Base-by-base conservation (phyloP, 2,329 filamentous ascomycete genomes). In the Fusarium sp. region DNA sequence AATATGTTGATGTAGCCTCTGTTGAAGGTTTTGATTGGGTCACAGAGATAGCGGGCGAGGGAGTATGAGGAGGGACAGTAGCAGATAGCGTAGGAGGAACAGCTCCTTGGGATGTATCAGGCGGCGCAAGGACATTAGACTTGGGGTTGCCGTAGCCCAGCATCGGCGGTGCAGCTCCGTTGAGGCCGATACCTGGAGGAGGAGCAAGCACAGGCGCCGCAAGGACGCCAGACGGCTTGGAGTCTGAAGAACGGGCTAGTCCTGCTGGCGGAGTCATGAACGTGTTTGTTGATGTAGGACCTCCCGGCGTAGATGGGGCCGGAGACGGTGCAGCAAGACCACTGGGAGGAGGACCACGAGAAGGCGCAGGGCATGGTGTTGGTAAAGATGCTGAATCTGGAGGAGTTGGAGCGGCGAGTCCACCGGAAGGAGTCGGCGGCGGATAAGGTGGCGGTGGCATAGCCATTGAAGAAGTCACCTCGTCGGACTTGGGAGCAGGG, bases 41-140 rank as follows among this genome's bases (percentile, higher is more conserved):
- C 6, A 38, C 10, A 7, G 65, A 28, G 7, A 54, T 45, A 28
- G 39, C 11, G 32, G 53, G 31, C 8, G 58, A 35, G 15, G 63
- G 58, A 22, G 64, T 58, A 19, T 64, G 49, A 15, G 65, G 61
- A 31, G 72, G 68, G n/a, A 47, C 34, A 15, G 55, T 43, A 34
- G 56, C 38, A 24, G 66, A 48, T 9, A 67, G 42, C 19, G 58
- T 48, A 11, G 70, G 67, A 44, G 67, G 67, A 22, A 61, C 45
- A 19, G 49, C 59, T 38, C 41, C 64, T 53, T 78, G 78, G 12
- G 74, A 70, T 9, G 77, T 76, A 55, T 79, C 79, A n/a, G 79
- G 80, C 11, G 74, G 76, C 29, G 80, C 80, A n/a, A 81, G 75
- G 24, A 81, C 73, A 48, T 78, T 77, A 12, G 77, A 81, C 61